Conservation (phyloP, 805 yeast species). For the Teunomyces funiuensis region DNA sequence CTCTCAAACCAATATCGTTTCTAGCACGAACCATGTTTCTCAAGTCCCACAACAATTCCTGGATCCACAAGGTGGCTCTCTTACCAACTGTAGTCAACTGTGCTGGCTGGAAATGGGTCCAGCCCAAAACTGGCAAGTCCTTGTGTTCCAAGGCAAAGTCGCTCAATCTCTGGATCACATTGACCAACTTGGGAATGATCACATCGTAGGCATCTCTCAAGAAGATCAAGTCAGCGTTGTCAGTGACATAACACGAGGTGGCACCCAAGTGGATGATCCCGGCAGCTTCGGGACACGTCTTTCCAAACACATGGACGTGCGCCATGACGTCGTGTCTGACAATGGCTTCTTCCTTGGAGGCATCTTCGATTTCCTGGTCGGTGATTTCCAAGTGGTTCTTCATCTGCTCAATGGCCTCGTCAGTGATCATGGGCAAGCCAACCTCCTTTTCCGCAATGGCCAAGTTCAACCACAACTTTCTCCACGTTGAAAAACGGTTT, state of each 20-base stretch:
- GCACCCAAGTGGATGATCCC: slow-evolving; percentile 99
- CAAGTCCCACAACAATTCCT: slow-evolving; percentile 96
- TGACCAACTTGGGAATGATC: slow-evolving; percentile 90
- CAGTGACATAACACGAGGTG: slow-evolving; percentile 96
- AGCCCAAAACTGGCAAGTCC: slow-evolving; percentile 94
- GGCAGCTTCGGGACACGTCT: slow-evolving; percentile 91
- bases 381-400: slow-evolving; percentile 73
- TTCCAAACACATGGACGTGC: slow-evolving; percentile 94
- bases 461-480: slow-evolving; percentile 92
- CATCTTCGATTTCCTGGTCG: slow-evolving; percentile 88
- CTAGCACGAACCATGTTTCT: slow-evolving; percentile 95
- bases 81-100: slow-evolving; percentile 98
- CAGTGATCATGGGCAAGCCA: slow-evolving; percentile 81
- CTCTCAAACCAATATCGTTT: slow-evolving; percentile 93
- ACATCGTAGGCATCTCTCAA: slow-evolving; percentile 94
- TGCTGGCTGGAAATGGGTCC: slow-evolving; percentile 99
- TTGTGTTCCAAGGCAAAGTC: slow-evolving; percentile 88
- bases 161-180: slow-evolving; percentile 87
- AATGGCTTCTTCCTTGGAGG: slow-evolving; percentile 91
- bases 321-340: slow-evolving; percentile 99
- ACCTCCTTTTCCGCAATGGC: slow-evolving; percentile 95
- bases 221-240: slow-evolving; percentile 96
- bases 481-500: slow-evolving; percentile 97
- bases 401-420: slow-evolving; percentile 91
- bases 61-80: slow-evolving; percentile 96